These are phyloP conservation scores for Ophiocordyceps unilateralis DNA, from an alignment of 2,329 filamentous ascomycete genomes.

Conservation along the genomic window DNA sequence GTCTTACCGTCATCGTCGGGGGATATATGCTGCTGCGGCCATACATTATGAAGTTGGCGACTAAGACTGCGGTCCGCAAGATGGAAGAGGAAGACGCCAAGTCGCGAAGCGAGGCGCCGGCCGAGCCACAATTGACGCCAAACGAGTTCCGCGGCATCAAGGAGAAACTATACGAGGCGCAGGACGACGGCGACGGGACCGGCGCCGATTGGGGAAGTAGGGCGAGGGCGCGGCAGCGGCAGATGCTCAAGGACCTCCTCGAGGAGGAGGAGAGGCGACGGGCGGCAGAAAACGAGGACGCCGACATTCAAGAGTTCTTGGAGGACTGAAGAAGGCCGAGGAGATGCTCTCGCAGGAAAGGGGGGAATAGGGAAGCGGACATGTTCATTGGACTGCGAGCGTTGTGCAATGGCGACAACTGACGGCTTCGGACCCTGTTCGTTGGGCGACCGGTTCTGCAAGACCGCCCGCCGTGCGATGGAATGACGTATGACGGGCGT, in stretches of 20 bases:
- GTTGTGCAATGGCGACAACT: not conserved
- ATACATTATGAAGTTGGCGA: slow-evolving; percentile 52
- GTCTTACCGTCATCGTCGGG: slow-evolving; percentile 53
- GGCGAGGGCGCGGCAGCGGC: slow-evolving; percentile 50
- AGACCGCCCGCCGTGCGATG: not conserved
- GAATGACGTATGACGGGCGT: not conserved
- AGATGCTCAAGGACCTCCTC: slow-evolving; percentile 46
- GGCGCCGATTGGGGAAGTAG: slow-evolving; percentile 51
- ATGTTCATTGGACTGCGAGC: not conserved
- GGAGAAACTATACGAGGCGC: slow-evolving; percentile 31
- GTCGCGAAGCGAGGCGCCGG: slow-evolving; percentile 9
- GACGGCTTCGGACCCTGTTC: not conserved
- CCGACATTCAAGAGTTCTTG: slow-evolving; percentile 59
- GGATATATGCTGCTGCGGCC: slow-evolving; percentile 59
- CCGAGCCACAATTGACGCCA: slow-evolving; percentile 36
- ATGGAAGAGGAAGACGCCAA: slow-evolving; percentile 39
- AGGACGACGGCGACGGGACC: slow-evolving; percentile 26
- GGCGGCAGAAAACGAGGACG: slow-evolving; percentile 49
- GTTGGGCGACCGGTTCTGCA: not conserved
- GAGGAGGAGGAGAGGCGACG: slow-evolving; percentile 44
- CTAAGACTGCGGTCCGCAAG: slow-evolving; percentile 43
- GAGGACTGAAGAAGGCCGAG: slow-evolving; percentile 21
- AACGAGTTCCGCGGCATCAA: slow-evolving; percentile 46
- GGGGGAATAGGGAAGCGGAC: not conserved
- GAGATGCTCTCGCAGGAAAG: not conserved